A percentile compares a stretch with the other conserved stretches of the same genome.
phyloP scores from a whole-genome alignment of 768 basidiomycete genomes.

The Floccularia luteovirens region DNA sequence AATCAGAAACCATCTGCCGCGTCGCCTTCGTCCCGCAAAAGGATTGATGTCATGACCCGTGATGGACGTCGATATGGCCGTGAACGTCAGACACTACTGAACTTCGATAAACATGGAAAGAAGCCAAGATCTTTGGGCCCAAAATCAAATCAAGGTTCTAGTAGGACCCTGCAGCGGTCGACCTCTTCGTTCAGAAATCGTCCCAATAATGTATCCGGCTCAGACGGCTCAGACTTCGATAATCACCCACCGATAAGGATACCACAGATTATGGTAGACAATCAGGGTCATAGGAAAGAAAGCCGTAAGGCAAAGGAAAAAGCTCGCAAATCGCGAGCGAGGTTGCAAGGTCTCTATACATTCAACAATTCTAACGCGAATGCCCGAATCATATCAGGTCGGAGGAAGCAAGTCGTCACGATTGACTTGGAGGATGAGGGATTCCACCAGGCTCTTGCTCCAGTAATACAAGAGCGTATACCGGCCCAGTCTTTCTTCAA shows the following conservation, averaged over 20 bases:
- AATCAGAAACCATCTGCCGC: no score
- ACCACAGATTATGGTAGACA: constrained; percentile 8
- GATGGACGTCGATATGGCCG: constrained; percentile 23
- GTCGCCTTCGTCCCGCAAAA: no score
- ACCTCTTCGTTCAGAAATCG: no score
- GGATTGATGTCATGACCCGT: constrained; percentile 28
- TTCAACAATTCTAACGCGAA: constrained; percentile 27
- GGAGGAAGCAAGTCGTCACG: constrained; percentile 22
- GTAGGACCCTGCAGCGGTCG: no score
- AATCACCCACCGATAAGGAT: no score
- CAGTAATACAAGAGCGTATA: constrained; percentile 10
- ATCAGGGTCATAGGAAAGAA: constrained; percentile 13
- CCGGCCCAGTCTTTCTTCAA: constrained; percentile 7
- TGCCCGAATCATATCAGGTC: constrained; percentile 29
- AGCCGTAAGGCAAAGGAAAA: constrained; percentile 18
- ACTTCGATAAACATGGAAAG: constrained; percentile 17
- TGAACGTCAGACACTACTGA: constrained; percentile 31
- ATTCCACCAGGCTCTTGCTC: constrained; percentile 33
- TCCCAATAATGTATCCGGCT: no score
- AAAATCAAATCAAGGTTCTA: no score
- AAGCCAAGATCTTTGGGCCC: not conserved
- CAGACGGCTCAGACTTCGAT: no score
- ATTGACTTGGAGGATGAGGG: constrained; percentile 36
- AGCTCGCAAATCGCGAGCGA: constrained; percentile 16
- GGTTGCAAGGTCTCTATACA: constrained; percentile 24